Evolutionary conservation across 2,329 filamentous ascomycete genomes (phyloP).

Genomic region (Dothistroma septosporum): DNA sequence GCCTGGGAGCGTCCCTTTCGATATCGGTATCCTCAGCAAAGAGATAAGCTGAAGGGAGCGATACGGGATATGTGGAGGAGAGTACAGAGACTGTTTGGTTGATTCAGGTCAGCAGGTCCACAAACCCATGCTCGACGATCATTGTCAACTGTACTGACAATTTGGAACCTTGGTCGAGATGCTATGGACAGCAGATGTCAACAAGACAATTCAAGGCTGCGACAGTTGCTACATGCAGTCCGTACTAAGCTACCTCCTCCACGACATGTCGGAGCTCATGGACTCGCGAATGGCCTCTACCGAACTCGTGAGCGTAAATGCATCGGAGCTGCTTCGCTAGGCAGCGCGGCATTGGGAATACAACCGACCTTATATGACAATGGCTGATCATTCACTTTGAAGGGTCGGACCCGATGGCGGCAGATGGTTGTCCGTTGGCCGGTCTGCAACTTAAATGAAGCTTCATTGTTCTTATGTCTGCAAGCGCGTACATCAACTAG

Average conservation of each 20-base stretch:
- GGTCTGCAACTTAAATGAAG: slow-evolving; percentile 4
- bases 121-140: no score
- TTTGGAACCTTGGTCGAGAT: neutral
- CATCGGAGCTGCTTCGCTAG: no score
- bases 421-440: neutral
- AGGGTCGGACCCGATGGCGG: neutral
- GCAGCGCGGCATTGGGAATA: no score
- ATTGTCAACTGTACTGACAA: no score
- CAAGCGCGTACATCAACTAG: slow-evolving; percentile 4
- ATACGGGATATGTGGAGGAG: neutral
- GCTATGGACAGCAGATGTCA: neutral
- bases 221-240: neutral
- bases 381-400: neutral
- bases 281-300: neutral
- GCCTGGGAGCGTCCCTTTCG: neutral
- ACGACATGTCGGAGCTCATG: neutral
- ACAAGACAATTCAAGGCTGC: neutral
- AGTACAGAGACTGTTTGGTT: neutral
- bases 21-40: neutral
- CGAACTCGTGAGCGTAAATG: neutral
- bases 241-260: neutral
- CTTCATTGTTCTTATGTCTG: slow-evolving; percentile 6
- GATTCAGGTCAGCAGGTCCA: neutral
- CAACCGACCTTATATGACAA: no score
- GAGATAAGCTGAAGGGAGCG: neutral